Evolutionary conservation across 345 rosid genomes (phyloP), one percentile per base, ranked within the genome.

Genomic region (Draba incana): DNA sequence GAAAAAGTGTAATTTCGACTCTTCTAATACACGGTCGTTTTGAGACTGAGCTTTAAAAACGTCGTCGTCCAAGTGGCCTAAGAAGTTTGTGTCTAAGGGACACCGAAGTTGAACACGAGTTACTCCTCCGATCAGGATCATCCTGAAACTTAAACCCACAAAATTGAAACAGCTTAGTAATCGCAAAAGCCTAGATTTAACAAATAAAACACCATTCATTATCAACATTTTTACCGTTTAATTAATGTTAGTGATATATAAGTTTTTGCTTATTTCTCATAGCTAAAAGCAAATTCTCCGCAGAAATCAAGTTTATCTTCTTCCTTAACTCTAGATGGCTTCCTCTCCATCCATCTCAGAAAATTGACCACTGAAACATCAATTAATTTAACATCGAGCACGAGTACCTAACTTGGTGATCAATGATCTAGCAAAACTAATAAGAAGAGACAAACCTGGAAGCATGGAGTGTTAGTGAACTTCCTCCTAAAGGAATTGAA

Each of bases 401-500:
- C n/a, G n/a, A n/a, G n/a, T n/a, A n/a, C n/a, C n/a, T n/a, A 11
- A 25, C n/a, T n/a, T n/a, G n/a, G n/a, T n/a, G n/a, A n/a, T n/a
- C n/a, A n/a, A n/a, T n/a, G n/a, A n/a, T n/a, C n/a, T n/a, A n/a
- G n/a, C 15, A 10, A 23, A 20, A 44, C 49, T 8, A 30, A 48
- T 27, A 51, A 28, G 27, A 57, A 12, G 54, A 49, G 39, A 48
- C 5, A 41, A 67, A 87, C 96, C 96, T 85, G 68, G 96, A 73
- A 75, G 81, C 83, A 68, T 86, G 89, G 71, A 92, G 94, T 64
- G 85, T 84, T 75, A 92, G 66, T 12, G 83, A 86, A 75, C 89
- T 88, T 52, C 85, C 98, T 57, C 84, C 86, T 12, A 94, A 82
- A n/a, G 96, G 98, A 79, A 89, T 73, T 8, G 96, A 84, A 68